These are phyloP conservation scores for Linnemannia zychae DNA, from an alignment of 192 early-diverging fungal species.

Conservation along the genomic window DNA sequence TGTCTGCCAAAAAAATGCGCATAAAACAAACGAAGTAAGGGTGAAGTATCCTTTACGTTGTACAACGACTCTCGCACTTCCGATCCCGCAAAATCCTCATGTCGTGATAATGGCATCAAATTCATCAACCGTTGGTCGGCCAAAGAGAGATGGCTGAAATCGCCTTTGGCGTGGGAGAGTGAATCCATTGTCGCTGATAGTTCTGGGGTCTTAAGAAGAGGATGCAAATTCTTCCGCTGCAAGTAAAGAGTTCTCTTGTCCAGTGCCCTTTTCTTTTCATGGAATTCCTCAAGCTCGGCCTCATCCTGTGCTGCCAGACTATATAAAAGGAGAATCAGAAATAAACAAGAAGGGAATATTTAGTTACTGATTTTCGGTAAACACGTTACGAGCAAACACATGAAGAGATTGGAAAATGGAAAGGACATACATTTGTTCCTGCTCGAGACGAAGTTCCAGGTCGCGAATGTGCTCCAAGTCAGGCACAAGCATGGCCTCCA, in stretches of 20 bases:
- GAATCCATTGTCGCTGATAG: constrained; percentile 15
- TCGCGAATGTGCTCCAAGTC: constrained; percentile 53
- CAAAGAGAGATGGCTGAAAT: constrained; percentile 35
- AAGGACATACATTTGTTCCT: constrained; percentile 33
- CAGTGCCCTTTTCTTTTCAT: constrained; percentile 27
- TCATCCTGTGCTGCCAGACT: constrained; percentile 38
- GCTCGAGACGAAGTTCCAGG: constrained; percentile 48
- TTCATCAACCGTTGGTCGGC: constrained; percentile 38
- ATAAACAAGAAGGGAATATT: background rate
- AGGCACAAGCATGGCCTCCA: constrained; percentile 50
- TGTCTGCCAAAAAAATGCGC: background rate
- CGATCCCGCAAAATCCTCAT: constrained; percentile 21
- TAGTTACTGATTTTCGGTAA: background rate
- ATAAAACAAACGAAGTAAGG: background rate
- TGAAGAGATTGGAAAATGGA: background rate
- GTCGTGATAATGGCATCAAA: constrained; percentile 13
- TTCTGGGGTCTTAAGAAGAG: background rate
- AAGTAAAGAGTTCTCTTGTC: constrained; percentile 19
- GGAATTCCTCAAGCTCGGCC: constrained; percentile 21
- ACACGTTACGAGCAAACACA: background rate
- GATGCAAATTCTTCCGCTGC: constrained; percentile 36
- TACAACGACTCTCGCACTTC: constrained; percentile 30
- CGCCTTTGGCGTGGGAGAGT: constrained; percentile 15
- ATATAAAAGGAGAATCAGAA: background rate
- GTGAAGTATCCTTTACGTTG: constrained; percentile 24